Evolutionary conservation across 2,329 filamentous ascomycete genomes (phyloP), one percentile per base, ranked within the genome.

Genomic region (Xylaria sp.): DNA sequence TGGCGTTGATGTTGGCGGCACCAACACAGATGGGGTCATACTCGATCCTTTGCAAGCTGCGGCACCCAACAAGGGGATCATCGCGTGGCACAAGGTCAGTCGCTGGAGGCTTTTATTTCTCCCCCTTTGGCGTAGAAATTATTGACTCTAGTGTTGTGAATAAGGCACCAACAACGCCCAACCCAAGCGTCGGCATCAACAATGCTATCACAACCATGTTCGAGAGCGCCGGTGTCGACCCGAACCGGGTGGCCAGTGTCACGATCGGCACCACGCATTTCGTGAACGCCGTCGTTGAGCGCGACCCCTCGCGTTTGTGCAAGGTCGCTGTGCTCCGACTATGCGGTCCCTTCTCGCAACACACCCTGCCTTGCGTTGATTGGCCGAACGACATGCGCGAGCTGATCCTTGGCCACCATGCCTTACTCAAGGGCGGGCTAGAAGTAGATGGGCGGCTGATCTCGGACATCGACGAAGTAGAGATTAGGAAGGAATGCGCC

Each of bases 221-320:
- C 61, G 40, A 58, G 57, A 58, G 54, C 15, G 65, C 68, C 11
- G 48, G 54, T 15, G 62, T 73, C 54, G 60, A 51, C 13, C 75
- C 78, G 0, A 67, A 71, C 0, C 70, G 78, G 5, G 75, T 85
- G 17, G 77, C 79, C 13, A 80, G 79, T 61, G 78, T 85, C 13
- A 82, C 81, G 2, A 83, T 85, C 63, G 83, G 83, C 54, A 84
- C 81, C 1, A 86, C 84, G 0, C 83, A 87, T 61, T 87, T 87
- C 66, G 78, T 87, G 67, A 87, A 87, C 62, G 84, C 84, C 8
- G 81, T 87, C 2, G 76, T 87, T 1, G 83, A 86, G 69, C 75
- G 80, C 43, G 83, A 87, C 62, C 75, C 75, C 7, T 69, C 76
- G 1, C 78, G 81, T 1, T 71, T 87, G 2, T 77, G 79, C 13